phyloP scores from a whole-genome alignment of 371 early-diverging fungal species.

The Cokeromyces recurvatus region DNA sequence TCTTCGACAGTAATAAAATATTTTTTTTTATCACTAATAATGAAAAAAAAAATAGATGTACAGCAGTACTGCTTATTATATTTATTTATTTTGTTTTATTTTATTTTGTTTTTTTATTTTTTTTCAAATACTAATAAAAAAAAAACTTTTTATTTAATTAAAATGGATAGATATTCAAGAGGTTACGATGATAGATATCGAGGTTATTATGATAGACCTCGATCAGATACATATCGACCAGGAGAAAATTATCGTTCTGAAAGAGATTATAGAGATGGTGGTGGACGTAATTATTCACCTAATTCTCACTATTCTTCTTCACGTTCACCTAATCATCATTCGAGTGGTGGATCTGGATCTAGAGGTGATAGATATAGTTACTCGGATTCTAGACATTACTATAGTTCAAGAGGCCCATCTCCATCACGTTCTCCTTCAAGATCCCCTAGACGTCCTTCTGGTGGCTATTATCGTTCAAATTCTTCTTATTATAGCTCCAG shows the following conservation, averaged over 20 bases:
- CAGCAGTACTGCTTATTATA: too few relatives aligned
- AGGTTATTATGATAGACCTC: conserved; percentile 39
- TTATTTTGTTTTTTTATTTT: too few relatives aligned
- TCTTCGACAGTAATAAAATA: too few relatives aligned
- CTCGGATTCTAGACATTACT: conserved; percentile 18
- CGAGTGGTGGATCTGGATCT: neutral
- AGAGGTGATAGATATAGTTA: conserved; percentile 13
- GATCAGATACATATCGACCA: conserved; percentile 42
- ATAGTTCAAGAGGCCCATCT: conserved; percentile 19
- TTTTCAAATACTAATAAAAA: too few relatives aligned
- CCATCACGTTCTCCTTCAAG: conserved; percentile 31
- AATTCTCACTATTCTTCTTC: conserved; percentile 26
- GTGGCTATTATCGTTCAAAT: conserved; percentile 27
- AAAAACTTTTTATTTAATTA: too few relatives aligned
- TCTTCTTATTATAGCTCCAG: conserved; percentile 17
- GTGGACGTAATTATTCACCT: conserved; percentile 23
- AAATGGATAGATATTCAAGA: conserved; percentile 39
- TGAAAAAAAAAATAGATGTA: too few relatives aligned
- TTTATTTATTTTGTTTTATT: too few relatives aligned
- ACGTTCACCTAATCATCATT: conserved; percentile 17
- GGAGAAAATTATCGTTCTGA: conserved; percentile 41
- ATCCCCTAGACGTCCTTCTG: conserved; percentile 34
- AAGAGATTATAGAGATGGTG: conserved; percentile 37
- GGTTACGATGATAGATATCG: conserved; percentile 45
- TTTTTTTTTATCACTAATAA: too few relatives aligned